These are phyloP conservation scores for Solanum ossicruentum DNA, from an alignment of 257 asterid species.

Conservation along the genomic window DNA sequence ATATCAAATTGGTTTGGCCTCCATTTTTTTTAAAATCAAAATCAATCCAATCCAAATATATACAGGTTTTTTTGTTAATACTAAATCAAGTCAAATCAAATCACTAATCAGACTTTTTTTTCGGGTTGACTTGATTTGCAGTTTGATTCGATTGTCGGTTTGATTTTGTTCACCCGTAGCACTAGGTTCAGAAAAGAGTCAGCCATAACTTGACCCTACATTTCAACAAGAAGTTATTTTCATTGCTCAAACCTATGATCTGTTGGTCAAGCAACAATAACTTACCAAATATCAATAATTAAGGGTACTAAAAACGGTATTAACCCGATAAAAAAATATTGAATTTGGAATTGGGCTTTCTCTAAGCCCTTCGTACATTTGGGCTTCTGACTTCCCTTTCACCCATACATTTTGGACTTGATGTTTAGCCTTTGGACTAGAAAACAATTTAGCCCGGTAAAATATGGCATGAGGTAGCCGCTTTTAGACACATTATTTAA, in stretches of 20 bases:
- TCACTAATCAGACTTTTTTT: too few relatives aligned
- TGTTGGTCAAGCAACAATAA: background rate
- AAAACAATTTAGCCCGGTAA: background rate
- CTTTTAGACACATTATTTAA: background rate
- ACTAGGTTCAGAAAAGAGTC: background rate
- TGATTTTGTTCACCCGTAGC: too few relatives aligned
- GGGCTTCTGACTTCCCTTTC: background rate
- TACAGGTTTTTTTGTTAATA: too few relatives aligned
- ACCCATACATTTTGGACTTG: background rate
- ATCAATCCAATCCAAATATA: too few relatives aligned
- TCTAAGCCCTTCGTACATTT: background rate
- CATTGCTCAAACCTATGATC: background rate
- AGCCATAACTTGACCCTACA: background rate
- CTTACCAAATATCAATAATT: background rate
- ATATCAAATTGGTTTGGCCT: too few relatives aligned
- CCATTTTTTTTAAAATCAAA: too few relatives aligned
- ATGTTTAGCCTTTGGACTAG: background rate
- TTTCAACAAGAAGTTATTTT: background rate
- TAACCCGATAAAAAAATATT: background rate
- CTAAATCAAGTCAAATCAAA: too few relatives aligned
- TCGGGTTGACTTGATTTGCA: too few relatives aligned
- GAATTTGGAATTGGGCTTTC: background rate
- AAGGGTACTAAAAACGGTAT: background rate
- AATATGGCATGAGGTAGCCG: background rate
- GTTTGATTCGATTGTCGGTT: too few relatives aligned